Conservation (phyloP, 2,329 filamentous ascomycete species). For the Penicillium verrucosum region DNA sequence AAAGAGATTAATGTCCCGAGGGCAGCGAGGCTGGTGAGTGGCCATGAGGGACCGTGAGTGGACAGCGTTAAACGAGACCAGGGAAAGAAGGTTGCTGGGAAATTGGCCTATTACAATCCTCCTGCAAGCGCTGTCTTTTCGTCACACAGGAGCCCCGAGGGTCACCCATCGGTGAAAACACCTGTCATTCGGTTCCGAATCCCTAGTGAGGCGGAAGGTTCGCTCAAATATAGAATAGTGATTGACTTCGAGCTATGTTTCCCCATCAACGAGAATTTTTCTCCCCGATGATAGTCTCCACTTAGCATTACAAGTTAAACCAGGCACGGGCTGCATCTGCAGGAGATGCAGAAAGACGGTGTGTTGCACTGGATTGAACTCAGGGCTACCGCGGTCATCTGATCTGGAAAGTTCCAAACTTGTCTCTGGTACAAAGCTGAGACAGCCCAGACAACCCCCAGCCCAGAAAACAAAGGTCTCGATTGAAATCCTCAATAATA, state of each 20-base stretch:
- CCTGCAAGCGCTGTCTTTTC: conserved; percentile 31
- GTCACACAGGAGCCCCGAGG: conserved; percentile 20
- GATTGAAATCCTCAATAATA: not conserved
- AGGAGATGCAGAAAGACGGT: conserved; percentile 4
- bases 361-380: not conserved
- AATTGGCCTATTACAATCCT: conserved; percentile 24
- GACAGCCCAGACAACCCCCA: not conserved
- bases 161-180: not conserved
- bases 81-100: conserved; percentile 9
- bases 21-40: conserved; percentile 12
- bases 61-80: conserved; percentile 11
- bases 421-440: conserved; percentile 13
- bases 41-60: not conserved
- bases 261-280: not conserved
- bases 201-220: not conserved
- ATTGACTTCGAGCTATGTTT: conserved; percentile 2
- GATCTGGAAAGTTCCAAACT: conserved; percentile 13
- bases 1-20: not conserved
- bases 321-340: not conserved
- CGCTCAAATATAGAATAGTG: conserved; percentile 9
- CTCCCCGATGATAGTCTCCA: conserved; percentile 1
- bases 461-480: not conserved
- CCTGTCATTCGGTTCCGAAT: not conserved
- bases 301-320: conserved; percentile 6
- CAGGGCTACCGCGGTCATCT: conserved; percentile 17